Evolutionary conservation across 1,139 yeast species (phyloP).

Genomic region (Candida buenavistaensis): DNA sequence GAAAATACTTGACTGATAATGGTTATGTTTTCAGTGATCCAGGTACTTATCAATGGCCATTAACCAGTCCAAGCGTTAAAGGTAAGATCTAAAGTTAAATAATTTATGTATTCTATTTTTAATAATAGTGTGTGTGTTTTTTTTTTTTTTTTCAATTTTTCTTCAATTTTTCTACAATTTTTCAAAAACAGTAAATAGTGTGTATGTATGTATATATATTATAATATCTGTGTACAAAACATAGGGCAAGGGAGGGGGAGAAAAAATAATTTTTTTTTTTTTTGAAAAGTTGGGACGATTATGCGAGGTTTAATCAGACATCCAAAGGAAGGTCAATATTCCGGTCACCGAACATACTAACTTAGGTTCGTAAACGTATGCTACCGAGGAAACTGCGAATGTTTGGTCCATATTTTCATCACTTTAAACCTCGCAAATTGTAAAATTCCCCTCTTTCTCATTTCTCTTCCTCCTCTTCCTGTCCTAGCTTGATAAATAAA

Average conservation of each 20-base stretch:
- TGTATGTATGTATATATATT: neutral
- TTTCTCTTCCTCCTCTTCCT: too few species aligned
- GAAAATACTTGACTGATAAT: constrained; percentile 60
- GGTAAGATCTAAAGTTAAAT: constrained; percentile 15
- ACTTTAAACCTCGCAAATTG: constrained; percentile 33
- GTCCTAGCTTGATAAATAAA: too few species aligned
- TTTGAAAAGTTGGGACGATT: neutral
- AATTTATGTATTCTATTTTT: too few species aligned
- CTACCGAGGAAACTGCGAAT: constrained; percentile 96
- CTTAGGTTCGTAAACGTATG: constrained; percentile 76
- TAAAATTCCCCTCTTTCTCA: too few species aligned
- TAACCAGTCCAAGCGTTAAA: constrained; percentile 58
- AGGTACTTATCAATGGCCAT: constrained; percentile 79
- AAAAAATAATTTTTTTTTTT: too few species aligned
- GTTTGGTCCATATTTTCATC: constrained; percentile 76
- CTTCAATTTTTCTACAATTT: neutral
- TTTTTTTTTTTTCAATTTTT: constrained; percentile 1
- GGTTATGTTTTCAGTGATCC: constrained; percentile 66
- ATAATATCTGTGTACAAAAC: too few species aligned
- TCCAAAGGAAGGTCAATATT: constrained; percentile 65
- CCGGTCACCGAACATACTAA: constrained; percentile 82
- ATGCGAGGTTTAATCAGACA: constrained; percentile 44
- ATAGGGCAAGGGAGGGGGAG: too few species aligned
- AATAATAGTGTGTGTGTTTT: constrained; percentile 1
- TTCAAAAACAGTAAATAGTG: neutral